Evolutionary conservation across 1,284 basidiomycete genomes (phyloP), one percentile per base, ranked within the genome.

Genomic region (Ceratobasidium sp.): DNA sequence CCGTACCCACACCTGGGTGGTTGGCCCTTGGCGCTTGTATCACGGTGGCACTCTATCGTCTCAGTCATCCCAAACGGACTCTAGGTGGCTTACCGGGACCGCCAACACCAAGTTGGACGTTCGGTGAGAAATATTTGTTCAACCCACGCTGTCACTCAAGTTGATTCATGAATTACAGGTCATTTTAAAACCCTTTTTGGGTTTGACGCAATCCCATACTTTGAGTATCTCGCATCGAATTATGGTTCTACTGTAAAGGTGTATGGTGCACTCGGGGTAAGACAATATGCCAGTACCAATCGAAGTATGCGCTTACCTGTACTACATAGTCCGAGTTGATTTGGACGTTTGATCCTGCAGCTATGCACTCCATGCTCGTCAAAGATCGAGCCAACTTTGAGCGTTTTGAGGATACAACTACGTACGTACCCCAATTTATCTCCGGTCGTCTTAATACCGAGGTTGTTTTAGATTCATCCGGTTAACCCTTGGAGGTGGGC

Each of bases 211-310:
- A 16, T n/a, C 43, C 2, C 2, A 21, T 55, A 61, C 28, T 85
- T 86, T 69, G 80, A 84, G 41, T 77, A 79, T 4, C 75, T 88
- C 21, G 80, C 81, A 14, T 79, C 82, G 32, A 74, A 76, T 4
- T 88, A 83, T 75, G 87, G 85, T 3, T 82, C 85, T 0, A 81
- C 83, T 50, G 81, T 84, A 52, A 86, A 81, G 74, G 78, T 87
- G 2, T 78, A 84, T 64, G 85, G 85, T n/a, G 81, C 87, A 72
- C 85, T 87, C 58, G 85, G 87, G 62, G 86, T 87, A 76, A 72
- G 82, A 73, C 1, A 4, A 21, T 14, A 14, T 6, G 8, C 14
- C 36, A 14, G 6, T 39, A n/a, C 6, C 6, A 14, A 39, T 39
- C 14, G 14, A 14, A 39, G 6, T 6, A 39, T 39, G 36, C 36